Evolutionary conservation across 2,329 filamentous ascomycete genomes (phyloP).

Genomic region (Chrysosporium queenslandicum): DNA sequence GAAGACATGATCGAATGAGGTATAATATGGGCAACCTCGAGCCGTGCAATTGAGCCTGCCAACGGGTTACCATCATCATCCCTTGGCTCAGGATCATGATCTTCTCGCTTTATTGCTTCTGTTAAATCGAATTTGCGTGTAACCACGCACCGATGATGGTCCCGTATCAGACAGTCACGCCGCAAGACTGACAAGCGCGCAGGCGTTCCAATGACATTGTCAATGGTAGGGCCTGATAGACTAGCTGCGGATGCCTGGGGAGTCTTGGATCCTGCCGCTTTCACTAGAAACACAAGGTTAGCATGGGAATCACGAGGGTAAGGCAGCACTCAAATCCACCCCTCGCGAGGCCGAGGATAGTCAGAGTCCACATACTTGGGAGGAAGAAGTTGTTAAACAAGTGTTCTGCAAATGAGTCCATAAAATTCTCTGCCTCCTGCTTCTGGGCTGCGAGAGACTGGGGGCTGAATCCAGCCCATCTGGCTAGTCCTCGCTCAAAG

Average conservation of each 20-base stretch:
- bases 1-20: constrained; percentile 19
- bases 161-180: constrained; percentile 17
- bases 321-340: background rate
- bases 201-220: constrained; percentile 15
- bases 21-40: constrained; percentile 20
- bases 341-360: background rate
- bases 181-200: constrained; percentile 10
- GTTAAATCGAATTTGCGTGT: constrained; percentile 17
- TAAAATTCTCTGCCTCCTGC: too few species aligned
- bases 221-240: constrained; percentile 9
- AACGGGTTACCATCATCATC: constrained; percentile 18
- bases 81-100: constrained; percentile 6
- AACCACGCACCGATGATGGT: constrained; percentile 18
- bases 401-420: constrained; percentile 14
- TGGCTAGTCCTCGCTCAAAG: constrained; percentile 8
- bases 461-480: constrained; percentile 9
- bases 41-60: constrained; percentile 2
- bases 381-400: constrained; percentile 17
- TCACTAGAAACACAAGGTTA: constrained; percentile 13
- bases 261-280: constrained; percentile 16
- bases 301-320: background rate
- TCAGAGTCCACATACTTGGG: constrained; percentile 13
- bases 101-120: constrained; percentile 16
- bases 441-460: background rate
- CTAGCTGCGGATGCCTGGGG: constrained; percentile 17